phyloP scores from a whole-genome alignment of 1,284 basidiomycete genomes.

The Boletus sp. region DNA sequence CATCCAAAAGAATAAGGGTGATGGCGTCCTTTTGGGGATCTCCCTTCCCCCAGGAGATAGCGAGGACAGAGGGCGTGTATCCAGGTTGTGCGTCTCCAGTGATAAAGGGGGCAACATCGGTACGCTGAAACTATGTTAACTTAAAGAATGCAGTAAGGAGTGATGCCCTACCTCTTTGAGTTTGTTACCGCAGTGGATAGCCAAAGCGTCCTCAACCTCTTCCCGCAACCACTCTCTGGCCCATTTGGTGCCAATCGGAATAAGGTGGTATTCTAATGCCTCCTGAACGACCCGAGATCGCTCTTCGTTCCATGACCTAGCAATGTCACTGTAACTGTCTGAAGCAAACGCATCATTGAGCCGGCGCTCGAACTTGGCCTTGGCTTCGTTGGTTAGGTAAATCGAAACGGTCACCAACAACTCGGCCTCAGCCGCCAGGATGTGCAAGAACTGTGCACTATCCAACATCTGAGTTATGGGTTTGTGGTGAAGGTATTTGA shows the following conservation, averaged over 20 bases:
- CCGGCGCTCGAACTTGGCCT: constrained; percentile 63
- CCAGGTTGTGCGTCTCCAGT: constrained; percentile 61
- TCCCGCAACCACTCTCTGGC: constrained; percentile 85
- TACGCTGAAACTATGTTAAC: constrained; percentile 44
- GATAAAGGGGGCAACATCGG: constrained; percentile 73
- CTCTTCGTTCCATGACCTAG: constrained; percentile 91
- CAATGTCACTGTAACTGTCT: constrained; percentile 81
- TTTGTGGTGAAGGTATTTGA: constrained; percentile 93
- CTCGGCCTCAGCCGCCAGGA: constrained; percentile 88
- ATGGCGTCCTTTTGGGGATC: constrained; percentile 90
- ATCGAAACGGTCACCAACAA: constrained; percentile 80
- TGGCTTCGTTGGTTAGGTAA: constrained; percentile 59
- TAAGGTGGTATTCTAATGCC: constrained; percentile 72
- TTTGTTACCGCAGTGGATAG: constrained; percentile 60
- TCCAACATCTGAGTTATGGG: constrained; percentile 70
- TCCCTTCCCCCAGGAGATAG: constrained; percentile 93
- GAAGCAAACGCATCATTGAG: constrained; percentile 84
- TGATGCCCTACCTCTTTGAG: constrained; percentile 63
- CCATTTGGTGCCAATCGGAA: constrained; percentile 86
- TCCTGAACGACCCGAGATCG: constrained; percentile 77
- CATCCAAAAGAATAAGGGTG: constrained; percentile 81
- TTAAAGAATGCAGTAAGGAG: constrained; percentile 15
- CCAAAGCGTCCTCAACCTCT: constrained; percentile 84
- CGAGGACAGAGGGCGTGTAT: constrained; percentile 81
- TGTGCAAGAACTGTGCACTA: constrained; percentile 83